Evolutionary conservation across 1,139 yeast genomes (phyloP), one percentile per base, ranked within the genome.

Genomic region (Wickerhamomyces sp.): DNA sequence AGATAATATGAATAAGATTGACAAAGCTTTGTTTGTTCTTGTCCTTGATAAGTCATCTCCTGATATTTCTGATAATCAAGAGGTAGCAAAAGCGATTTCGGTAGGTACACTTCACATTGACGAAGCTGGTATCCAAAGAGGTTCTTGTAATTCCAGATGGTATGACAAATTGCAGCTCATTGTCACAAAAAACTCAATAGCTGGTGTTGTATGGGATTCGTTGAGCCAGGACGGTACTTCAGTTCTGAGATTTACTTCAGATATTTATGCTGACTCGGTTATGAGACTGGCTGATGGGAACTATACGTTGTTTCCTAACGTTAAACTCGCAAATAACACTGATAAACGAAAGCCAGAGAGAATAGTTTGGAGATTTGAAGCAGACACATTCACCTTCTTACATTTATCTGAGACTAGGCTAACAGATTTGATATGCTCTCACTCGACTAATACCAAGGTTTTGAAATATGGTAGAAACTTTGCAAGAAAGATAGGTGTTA

Each of bases 221-320:
- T 76, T 84, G 30, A 75, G 83, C n/a, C 81, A 83, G 73, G 92
- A 84, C 59, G 83, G 87, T 36, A 83, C 90, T 3, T 80, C 85
- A 0, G 85, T 82, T 13, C 63, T 84, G 46, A 65, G 94, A 42
- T 84, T 81, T 52, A 77, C 83, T 29, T 76, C 87, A 51, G 94
- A 84, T 54, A 77, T 80, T 27, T 84, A 80, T 56, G 81, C 92
- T 0, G 94, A 84, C 54, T 78, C 83, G 33, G 78, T 83, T 17
- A 63, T 84, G 44, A 74, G 87, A 57, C 66, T 84, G 43, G 90
- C 90, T 5, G 81, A 82, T 58, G 87, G 85, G 6, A 66, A 74
- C n/a, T 83, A 79, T 49, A 53, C 67, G 4, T 46, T 56, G 32
- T 81, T 81, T 52, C 52, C 59, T 16, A 42, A 42, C 6, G 50